Evolutionary conservation across 2,329 filamentous ascomycete genomes (phyloP).

Genomic region (Bipolaris gigantea): DNA sequence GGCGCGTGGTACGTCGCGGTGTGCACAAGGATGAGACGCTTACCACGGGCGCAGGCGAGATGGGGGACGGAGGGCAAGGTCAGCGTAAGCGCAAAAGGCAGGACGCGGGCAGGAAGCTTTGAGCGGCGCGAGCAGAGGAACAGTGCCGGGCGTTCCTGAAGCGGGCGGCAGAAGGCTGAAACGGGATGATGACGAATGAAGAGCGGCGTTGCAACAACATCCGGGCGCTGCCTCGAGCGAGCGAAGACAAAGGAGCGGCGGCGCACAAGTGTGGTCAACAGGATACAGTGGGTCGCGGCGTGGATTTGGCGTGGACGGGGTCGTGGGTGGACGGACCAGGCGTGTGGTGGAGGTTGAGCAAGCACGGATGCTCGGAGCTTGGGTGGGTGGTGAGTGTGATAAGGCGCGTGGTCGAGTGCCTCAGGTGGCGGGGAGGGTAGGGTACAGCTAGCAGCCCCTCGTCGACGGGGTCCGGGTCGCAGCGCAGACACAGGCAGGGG

Average conservation of each 20-base stretch:
- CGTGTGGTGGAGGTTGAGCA: constrained; percentile 20
- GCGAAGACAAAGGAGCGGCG: constrained; percentile 12
- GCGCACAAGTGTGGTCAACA: constrained; percentile 1
- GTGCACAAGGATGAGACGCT: constrained; percentile 4
- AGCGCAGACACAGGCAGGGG: constrained; percentile 13
- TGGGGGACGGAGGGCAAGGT: constrained; percentile 2
- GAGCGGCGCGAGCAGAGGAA: constrained; percentile 17
- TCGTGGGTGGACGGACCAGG: constrained; percentile 18
- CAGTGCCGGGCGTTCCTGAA: constrained; percentile 25
- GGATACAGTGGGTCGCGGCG: constrained; percentile 13
- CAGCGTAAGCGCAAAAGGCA: constrained; percentile 9
- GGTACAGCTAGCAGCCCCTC: constrained; percentile 17
- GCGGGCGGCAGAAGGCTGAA: constrained; percentile 42
- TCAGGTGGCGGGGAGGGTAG: constrained; percentile 23
- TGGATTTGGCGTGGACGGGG: constrained; percentile 17
- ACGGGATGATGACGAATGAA: constrained; percentile 42
- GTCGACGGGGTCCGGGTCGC: constrained; percentile 23
- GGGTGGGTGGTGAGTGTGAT: constrained; percentile 20
- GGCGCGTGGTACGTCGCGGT: constrained; percentile 9
- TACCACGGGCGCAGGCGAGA: constrained; percentile 1
- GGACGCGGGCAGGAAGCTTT: constrained; percentile 4
- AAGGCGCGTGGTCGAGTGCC: constrained; percentile 28
- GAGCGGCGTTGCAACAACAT: constrained; percentile 41
- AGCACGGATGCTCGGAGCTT: constrained; percentile 38
- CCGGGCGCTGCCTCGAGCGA: constrained; percentile 28